These are phyloP conservation scores for Uncinocarpus reesii DNA, from an alignment of 2,329 filamentous ascomycete species.

Conservation along the genomic window DNA sequence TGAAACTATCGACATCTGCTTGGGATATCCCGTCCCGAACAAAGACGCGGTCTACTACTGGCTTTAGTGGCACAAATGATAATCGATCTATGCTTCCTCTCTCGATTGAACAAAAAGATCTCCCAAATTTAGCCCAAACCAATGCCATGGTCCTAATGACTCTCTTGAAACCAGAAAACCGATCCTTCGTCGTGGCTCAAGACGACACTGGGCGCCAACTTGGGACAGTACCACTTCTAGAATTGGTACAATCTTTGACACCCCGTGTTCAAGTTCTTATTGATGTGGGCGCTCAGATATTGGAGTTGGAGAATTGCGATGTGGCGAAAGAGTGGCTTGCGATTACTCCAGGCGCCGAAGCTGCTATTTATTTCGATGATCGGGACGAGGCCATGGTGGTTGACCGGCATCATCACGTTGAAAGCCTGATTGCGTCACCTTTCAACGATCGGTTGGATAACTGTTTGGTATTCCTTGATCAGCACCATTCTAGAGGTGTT, in stretches of 20 bases:
- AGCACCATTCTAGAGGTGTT: conserved; percentile 59
- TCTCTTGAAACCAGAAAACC: conserved; percentile 45
- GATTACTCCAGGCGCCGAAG: conserved; percentile 25
- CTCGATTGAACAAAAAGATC: conserved; percentile 43
- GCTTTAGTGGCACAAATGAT: conserved; percentile 58
- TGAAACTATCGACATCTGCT: conserved; percentile 51
- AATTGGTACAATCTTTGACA: conserved; percentile 30
- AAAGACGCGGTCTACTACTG: conserved; percentile 44
- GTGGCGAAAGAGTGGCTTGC: conserved; percentile 48
- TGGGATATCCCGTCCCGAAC: conserved; percentile 49
- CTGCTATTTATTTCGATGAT: conserved; percentile 45
- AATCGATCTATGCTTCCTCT: conserved; percentile 46
- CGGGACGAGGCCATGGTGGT: conserved; percentile 26
- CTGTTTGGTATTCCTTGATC: conserved; percentile 60
- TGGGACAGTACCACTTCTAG: conserved; percentile 38
- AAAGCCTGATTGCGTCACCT: conserved; percentile 29
- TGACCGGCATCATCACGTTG: conserved; percentile 21
- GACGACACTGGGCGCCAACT: conserved; percentile 17
- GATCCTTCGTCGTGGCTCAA: conserved; percentile 11
- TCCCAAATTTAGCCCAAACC: conserved; percentile 46
- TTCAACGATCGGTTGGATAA: conserved; percentile 48
- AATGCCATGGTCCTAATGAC: conserved; percentile 52
- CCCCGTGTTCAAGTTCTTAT: conserved; percentile 47
- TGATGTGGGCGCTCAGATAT: conserved; percentile 56
- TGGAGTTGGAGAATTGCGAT: conserved; percentile 48